phyloP scores from a whole-genome alignment of 768 basidiomycete species.

The Nidularia pulvinata region DNA sequence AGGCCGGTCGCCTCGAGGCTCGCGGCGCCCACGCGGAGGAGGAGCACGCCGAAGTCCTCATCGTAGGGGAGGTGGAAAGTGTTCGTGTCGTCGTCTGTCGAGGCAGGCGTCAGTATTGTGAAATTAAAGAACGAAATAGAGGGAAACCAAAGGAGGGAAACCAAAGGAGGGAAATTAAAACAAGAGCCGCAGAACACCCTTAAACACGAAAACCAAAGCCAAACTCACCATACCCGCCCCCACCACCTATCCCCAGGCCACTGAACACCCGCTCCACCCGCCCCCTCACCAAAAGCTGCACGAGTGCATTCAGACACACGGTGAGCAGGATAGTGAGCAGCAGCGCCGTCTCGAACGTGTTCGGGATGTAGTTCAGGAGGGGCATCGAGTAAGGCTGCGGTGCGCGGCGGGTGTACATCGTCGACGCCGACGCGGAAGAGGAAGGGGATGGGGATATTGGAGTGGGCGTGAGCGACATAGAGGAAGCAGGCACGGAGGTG shows the following conservation, averaged over 20 bases:
- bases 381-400: constrained; percentile 44
- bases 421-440: background rate
- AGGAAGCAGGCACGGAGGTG: constrained; percentile 7
- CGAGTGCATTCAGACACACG: constrained; percentile 56
- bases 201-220: too few relatives aligned
- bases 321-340: constrained; percentile 58
- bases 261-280: constrained; percentile 58
- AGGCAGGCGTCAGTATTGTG: background rate
- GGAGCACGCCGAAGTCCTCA: constrained; percentile 72
- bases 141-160: too few relatives aligned
- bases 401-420: background rate
- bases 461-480: constrained; percentile 5
- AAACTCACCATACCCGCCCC: background rate
- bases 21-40: constrained; percentile 73
- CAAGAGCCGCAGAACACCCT: too few relatives aligned
- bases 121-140: background rate
- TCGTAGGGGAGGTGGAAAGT: constrained; percentile 47
- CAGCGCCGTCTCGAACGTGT: constrained; percentile 68
- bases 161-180: too few relatives aligned
- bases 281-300: constrained; percentile 67
- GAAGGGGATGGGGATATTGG: background rate
- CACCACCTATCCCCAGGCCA: constrained; percentile 36
- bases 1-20: constrained; percentile 76
- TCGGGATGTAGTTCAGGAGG: constrained; percentile 73
- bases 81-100: background rate